A percentile compares a stretch with the other conserved stretches of the same genome.
phyloP scores from a whole-genome alignment of 2,329 filamentous ascomycete genomes.

The Coccinonectria pachysandricola region DNA sequence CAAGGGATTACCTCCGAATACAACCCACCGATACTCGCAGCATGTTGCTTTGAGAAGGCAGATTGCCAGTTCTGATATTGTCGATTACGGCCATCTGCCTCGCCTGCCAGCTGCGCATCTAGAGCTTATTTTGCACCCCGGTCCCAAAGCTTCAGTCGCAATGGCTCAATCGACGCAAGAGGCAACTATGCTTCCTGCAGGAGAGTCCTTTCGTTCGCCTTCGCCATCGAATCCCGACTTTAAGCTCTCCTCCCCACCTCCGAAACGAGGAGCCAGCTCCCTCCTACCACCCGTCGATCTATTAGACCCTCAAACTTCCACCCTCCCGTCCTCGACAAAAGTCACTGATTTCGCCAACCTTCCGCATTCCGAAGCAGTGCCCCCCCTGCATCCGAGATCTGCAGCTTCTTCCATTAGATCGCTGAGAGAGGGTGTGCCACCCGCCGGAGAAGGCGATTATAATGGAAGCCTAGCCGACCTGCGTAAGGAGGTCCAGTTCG shows the following conservation, averaged over 20 bases:
- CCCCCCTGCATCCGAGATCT: conserved; percentile 8
- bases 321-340: conserved; percentile 4
- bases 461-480: conserved; percentile 10
- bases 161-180: conserved; percentile 15
- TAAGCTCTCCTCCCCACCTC: conserved; percentile 6
- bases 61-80: no score
- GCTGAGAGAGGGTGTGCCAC: conserved; percentile 9
- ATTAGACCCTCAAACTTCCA: conserved; percentile 4
- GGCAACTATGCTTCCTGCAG: conserved; percentile 12
- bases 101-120: no score
- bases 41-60: no score
- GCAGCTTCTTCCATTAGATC: conserved; percentile 14
- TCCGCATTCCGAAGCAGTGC: no score
- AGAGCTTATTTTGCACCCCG: no score
- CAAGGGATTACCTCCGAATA: no score
- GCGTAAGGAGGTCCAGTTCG: conserved; percentile 65
- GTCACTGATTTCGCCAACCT: no score
- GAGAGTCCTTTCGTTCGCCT: conserved; percentile 10
- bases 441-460: conserved; percentile 8
- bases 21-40: no score
- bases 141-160: no score
- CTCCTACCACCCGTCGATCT: conserved; percentile 12
- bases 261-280: conserved; percentile 11
- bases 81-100: no score
- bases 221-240: conserved; percentile 12